These are phyloP conservation scores for Rubia yunnanensis DNA, from an alignment of 257 asterid species.

Conservation along the genomic window DNA sequence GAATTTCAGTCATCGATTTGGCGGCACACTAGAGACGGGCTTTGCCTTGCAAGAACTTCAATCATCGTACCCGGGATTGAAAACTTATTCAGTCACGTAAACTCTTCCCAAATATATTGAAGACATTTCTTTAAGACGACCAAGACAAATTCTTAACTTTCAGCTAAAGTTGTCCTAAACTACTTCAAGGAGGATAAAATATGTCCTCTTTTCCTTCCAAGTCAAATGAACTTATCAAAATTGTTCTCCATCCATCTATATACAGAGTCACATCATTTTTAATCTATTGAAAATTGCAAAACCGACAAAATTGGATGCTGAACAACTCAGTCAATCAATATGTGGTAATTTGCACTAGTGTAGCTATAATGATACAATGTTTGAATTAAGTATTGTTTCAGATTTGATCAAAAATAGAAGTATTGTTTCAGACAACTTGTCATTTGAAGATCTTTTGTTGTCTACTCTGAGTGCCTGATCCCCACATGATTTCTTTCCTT, in stretches of 20 bases:
- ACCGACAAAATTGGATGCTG: not conserved
- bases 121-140: not conserved
- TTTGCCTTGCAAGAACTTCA: too few species aligned
- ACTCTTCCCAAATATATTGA: too few species aligned
- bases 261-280: not conserved
- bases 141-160: not conserved
- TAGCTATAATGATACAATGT: not conserved
- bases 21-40: too few species aligned
- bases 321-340: not conserved
- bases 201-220: too few species aligned
- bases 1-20: too few species aligned
- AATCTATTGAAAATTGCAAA: not conserved
- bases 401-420: not conserved
- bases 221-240: too few species aligned
- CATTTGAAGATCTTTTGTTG: slow-evolving; percentile 2
- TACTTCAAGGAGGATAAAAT: too few species aligned
- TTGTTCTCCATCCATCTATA: too few species aligned
- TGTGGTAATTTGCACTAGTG: not conserved
- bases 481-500: not conserved
- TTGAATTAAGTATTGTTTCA: not conserved
- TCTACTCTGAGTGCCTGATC: not conserved
- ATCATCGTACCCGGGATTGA: too few species aligned
- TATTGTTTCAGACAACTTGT: not conserved
- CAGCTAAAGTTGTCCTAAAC: too few species aligned
- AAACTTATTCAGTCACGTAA: too few species aligned